phyloP scores from a whole-genome alignment of 2,329 filamentous ascomycete species.

The Alternaria novae-zelandiae region DNA sequence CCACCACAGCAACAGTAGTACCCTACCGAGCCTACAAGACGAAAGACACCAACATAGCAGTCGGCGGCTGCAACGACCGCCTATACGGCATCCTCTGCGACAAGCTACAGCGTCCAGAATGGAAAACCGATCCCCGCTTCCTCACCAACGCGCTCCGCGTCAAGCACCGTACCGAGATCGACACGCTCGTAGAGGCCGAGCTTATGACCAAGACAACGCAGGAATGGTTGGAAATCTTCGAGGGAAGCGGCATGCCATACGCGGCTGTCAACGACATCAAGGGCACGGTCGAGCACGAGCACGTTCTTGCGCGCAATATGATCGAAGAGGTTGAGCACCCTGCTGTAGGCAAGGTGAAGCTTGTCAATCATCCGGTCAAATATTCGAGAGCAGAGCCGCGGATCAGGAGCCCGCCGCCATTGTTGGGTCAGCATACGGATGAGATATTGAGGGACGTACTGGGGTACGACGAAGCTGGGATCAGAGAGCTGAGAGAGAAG shows the following conservation, averaged over 20 bases:
- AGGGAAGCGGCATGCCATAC: slow-evolving; percentile 92
- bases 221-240: slow-evolving; percentile 85
- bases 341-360: slow-evolving; percentile 79
- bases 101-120: slow-evolving; percentile 62
- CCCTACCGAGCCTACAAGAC: slow-evolving; percentile 84
- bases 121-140: slow-evolving; percentile 63
- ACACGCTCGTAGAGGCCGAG: slow-evolving; percentile 76
- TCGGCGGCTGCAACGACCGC: slow-evolving; percentile 68
- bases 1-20: slow-evolving; percentile 77
- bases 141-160: slow-evolving; percentile 65
- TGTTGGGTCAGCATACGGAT: slow-evolving; percentile 62
- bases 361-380: slow-evolving; percentile 94
- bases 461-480: slow-evolving; percentile 31
- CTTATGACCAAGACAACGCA: slow-evolving; percentile 79
- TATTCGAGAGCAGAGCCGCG: slow-evolving; percentile 82
- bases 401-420: slow-evolving; percentile 79
- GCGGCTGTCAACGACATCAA: slow-evolving; percentile 93
- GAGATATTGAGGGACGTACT: slow-evolving; percentile 42
- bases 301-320: slow-evolving; percentile 82
- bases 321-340: slow-evolving; percentile 84
- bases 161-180: slow-evolving; percentile 75
- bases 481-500: slow-evolving; percentile 18
- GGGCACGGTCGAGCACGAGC: slow-evolving; percentile 79
- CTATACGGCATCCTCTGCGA: slow-evolving; percentile 67
- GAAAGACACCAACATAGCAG: slow-evolving; percentile 65